Conservation (phyloP, 176 grass and related monocot genomes). For the Raddia distichophylla region DNA sequence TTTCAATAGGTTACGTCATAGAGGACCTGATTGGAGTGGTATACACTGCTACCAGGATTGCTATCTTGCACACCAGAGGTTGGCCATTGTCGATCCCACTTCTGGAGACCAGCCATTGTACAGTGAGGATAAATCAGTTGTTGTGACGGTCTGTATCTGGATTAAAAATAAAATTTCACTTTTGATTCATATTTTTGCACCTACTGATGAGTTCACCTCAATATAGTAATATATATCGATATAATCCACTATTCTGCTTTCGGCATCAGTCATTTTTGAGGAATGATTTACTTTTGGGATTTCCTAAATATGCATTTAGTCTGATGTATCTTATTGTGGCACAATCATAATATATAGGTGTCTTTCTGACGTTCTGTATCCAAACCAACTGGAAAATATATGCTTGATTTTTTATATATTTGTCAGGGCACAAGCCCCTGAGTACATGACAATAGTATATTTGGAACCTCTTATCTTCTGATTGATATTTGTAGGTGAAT, state of each 20-base stretch:
- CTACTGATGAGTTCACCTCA: background rate
- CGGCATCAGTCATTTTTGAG: constrained; percentile 18
- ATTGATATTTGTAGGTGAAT: constrained; percentile 69
- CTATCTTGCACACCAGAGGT: constrained; percentile 89
- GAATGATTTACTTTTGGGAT: constrained; percentile 1
- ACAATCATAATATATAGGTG: background rate
- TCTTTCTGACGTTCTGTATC: constrained; percentile 11
- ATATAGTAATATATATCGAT: background rate
- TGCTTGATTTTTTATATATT: background rate
- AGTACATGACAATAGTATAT: background rate
- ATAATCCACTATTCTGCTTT: background rate
- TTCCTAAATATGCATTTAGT: background rate
- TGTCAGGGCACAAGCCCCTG: too few relatives aligned
- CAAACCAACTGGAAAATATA: constrained; percentile 12
- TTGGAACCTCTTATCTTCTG: constrained; percentile 17
- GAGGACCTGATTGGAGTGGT: constrained; percentile 98
- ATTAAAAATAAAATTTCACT: background rate
- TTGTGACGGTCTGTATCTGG: constrained; percentile 83
- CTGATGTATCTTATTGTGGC: background rate
- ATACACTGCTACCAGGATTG: constrained; percentile 81
- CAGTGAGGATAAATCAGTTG: constrained; percentile 90
- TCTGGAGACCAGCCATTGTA: constrained; percentile 96
- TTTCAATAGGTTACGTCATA: constrained; percentile 68
- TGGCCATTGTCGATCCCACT: constrained; percentile 88
- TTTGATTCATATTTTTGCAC: background rate